Conservation (phyloP, 2,329 filamentous ascomycete species). For the Grosmannia huntii region DNA sequence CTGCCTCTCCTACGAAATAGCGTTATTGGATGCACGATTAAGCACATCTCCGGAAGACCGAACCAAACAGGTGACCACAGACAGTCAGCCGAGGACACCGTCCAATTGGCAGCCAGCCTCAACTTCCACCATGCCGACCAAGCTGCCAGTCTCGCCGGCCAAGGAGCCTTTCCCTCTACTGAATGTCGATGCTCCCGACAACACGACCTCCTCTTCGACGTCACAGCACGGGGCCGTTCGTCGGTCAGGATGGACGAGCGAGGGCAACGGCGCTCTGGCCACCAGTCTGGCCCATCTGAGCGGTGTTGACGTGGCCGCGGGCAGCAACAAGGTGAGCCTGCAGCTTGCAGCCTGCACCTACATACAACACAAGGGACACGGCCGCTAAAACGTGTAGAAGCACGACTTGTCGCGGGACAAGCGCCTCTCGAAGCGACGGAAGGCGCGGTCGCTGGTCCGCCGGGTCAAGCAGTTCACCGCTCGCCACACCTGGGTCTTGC, state of each 20-base stretch:
- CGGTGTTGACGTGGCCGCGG: slow-evolving; percentile 5
- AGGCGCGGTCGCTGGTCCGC: slow-evolving; percentile 39
- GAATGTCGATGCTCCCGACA: slow-evolving; percentile 19
- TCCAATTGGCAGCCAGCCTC: background rate
- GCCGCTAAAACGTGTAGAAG: slow-evolving; percentile 2
- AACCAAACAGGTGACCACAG: background rate
- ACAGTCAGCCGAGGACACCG: background rate
- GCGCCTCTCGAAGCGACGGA: slow-evolving; percentile 39
- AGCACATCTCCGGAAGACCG: background rate
- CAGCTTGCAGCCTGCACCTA: too few species aligned
- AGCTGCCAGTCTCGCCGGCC: slow-evolving; percentile 9
- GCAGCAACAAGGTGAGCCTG: slow-evolving; percentile 9
- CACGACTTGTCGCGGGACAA: slow-evolving; percentile 18
- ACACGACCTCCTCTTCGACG: slow-evolving; percentile 29
- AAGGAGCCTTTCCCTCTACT: slow-evolving; percentile 44
- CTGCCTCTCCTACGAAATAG: background rate
- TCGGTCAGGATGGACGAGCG: slow-evolving; percentile 43
- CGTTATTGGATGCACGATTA: background rate
- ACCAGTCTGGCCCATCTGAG: slow-evolving; percentile 35
- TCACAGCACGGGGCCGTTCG: slow-evolving; percentile 19
- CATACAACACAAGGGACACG: too few species aligned
- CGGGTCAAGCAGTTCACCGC: slow-evolving; percentile 37
- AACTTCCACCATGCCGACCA: background rate
- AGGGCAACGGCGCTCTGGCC: slow-evolving; percentile 38
- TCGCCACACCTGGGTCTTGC: slow-evolving; percentile 51